Base-by-base conservation (phyloP, 2,329 filamentous ascomycete species). In the Trichoderma brevicompactum region DNA sequence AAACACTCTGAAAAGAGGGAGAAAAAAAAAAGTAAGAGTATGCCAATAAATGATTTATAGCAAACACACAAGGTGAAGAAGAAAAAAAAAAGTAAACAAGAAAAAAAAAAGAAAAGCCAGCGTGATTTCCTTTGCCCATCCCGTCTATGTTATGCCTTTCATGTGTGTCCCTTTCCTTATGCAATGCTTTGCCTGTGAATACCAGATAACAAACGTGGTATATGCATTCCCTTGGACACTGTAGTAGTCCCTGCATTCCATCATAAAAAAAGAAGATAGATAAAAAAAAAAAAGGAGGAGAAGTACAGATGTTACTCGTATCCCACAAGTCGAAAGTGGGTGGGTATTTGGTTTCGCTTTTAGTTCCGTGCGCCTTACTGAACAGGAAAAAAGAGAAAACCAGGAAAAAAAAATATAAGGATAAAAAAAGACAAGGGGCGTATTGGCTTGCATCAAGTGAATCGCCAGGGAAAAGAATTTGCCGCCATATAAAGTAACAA, bases 331-430 rank as follows among this genome's bases (percentile, higher is more conserved):
- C 70, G 69, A 70, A 68, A 58, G 64, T 48, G 32, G 69, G 72
- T 41, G 72, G 73, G 72, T 75, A 74, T 75, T 73, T 48, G 50
- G 67, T 65, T 73, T 69, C 71, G 69, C 73, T 72, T 74, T 70
- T 70, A 69, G 46, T 71, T 72, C 73, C 72, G 68, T 73, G 68
- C 73, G 73, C 72, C 73, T 52, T 72, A 60, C 67, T 71, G 65
- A 54, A 69, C 68, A 69, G 70, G 71, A 69, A 68, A 72, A 74
- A 71, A 66, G 59, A 65, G 69, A 70, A 71, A 59, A 64, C 66
- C 67, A 67, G 64, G 66, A 62, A 55, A 67, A 67, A 58, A 66
- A 56, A 54, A 65, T 3, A 54, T 15, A 38, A 65, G 68, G 66
- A 65, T 46, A 36, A 65, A 66, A 49, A 59, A 55, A 67, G 58